Conservation (phyloP, 2,329 filamentous ascomycete genomes). For the Aphanocladium album region DNA sequence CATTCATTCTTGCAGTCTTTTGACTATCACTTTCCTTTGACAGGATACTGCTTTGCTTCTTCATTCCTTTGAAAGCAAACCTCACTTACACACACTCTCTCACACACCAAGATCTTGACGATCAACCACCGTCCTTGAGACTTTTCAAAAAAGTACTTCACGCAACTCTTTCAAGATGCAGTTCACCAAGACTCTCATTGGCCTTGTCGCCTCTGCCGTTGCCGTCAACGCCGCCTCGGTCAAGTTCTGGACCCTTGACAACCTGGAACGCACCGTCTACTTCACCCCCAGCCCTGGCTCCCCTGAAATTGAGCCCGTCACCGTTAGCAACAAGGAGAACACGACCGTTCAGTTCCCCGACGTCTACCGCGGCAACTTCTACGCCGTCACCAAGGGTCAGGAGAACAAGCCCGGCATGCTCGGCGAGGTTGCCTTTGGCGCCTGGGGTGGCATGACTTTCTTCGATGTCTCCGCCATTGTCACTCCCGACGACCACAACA, state of each 20-base stretch:
- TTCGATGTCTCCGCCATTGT: slow-evolving; percentile 58
- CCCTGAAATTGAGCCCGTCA: slow-evolving; percentile 31
- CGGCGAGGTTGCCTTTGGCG: slow-evolving; percentile 46
- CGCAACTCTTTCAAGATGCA: slow-evolving; percentile 44
- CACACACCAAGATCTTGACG: slow-evolving; percentile 13
- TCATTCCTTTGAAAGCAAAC: slow-evolving; percentile 16
- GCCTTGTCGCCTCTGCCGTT: slow-evolving; percentile 38
- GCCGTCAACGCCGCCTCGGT: slow-evolving; percentile 44
- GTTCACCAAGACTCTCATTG: slow-evolving; percentile 43
- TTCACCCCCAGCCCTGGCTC: slow-evolving; percentile 43
- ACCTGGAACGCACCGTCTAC: slow-evolving; percentile 42
- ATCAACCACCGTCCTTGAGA: slow-evolving; percentile 16
- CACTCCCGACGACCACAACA: slow-evolving; percentile 42
- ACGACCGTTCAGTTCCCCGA: slow-evolving; percentile 39
- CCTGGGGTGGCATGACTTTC: slow-evolving; percentile 45
- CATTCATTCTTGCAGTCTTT: slow-evolving; percentile 11
- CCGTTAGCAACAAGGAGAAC: slow-evolving; percentile 33
- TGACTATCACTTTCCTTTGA: slow-evolving; percentile 13
- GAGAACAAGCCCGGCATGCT: slow-evolving; percentile 44
- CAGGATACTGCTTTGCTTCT: slow-evolving; percentile 10
- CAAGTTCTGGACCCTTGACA: slow-evolving; percentile 56
- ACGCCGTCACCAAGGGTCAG: slow-evolving; percentile 42
- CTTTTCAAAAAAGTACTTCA: background rate
- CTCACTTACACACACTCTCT: slow-evolving; percentile 14
- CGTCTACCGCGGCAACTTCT: slow-evolving; percentile 46